Percentiles rank a stretch among this genome's conserved stretches.
These are phyloP conservation scores for Tritrichomonas foetus DNA, from an alignment of 208 protist species.

Conservation along the genomic window DNA sequence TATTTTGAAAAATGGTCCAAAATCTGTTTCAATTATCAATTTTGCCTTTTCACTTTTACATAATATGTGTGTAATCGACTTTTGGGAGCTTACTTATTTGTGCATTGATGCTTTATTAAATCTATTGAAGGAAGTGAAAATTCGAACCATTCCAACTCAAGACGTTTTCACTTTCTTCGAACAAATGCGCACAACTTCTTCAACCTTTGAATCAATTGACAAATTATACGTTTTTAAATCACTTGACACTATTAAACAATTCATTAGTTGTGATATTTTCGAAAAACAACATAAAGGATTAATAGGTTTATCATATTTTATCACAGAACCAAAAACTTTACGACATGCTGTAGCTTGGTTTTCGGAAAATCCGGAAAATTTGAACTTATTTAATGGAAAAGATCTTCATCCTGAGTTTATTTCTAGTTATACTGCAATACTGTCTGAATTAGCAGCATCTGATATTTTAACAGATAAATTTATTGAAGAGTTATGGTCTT, in stretches of 20 bases:
- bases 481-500: not conserved
- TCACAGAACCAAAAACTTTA: not conserved
- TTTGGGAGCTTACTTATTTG: not conserved
- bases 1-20: not conserved
- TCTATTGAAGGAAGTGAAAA: not conserved
- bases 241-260: not conserved
- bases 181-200: not conserved
- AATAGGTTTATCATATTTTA: not conserved
- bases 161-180: not conserved
- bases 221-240: not conserved
- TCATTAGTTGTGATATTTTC: not conserved
- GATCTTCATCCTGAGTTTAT: not conserved
- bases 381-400: not conserved
- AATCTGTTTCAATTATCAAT: not conserved
- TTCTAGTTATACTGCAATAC: not conserved
- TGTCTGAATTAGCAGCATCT: not conserved
- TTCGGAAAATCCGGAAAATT: not conserved
- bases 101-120: not conserved
- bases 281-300: not conserved
- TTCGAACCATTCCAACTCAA: not conserved
- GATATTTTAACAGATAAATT: not conserved
- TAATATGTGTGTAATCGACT: not conserved
- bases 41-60: not conserved
- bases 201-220: not conserved
- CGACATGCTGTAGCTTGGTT: not conserved